Percentiles rank a stretch among this genome's conserved stretches.
Evolutionary conservation across 2,329 filamentous ascomycete genomes (phyloP).

Genomic region (Botryotinia calthae): DNA sequence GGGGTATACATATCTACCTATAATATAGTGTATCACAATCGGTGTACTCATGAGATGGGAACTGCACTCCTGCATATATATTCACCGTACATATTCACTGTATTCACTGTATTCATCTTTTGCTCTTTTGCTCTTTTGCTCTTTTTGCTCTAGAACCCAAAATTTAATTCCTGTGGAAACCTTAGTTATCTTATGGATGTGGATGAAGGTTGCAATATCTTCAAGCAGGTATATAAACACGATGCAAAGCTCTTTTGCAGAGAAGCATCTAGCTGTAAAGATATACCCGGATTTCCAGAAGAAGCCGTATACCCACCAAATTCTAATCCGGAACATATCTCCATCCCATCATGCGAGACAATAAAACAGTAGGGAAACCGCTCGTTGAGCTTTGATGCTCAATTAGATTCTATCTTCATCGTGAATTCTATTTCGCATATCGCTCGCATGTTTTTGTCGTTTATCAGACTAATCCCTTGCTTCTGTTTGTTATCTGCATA

Average conservation of each 20-base stretch:
- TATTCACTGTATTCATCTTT: too few relatives aligned
- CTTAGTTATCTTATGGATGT: too few relatives aligned
- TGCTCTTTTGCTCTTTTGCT: too few relatives aligned
- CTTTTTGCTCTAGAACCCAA: not conserved
- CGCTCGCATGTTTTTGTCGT: not conserved
- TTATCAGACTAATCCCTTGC: not conserved
- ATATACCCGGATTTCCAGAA: accelerated
- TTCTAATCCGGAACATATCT: accelerated
- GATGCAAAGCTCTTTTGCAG: not conserved
- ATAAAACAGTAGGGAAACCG: not conserved
- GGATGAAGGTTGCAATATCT: too few relatives aligned
- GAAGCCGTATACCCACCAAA: not conserved
- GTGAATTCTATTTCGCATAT: not conserved
- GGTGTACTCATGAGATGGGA: not conserved
- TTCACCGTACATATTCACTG: too few relatives aligned
- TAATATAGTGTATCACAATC: not conserved
- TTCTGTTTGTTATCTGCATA: not conserved
- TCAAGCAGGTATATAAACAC: not conserved
- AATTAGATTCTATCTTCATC: not conserved
- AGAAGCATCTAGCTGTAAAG: not conserved
- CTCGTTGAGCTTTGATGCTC: not conserved
- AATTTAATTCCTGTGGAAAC: accelerated
- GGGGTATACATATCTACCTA: not conserved
- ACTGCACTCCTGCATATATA: not conserved
- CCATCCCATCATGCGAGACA: not conserved